Evolutionary conservation across 495 filamentous ascomycete species (phyloP).

Genomic region (Lentithecium fluviatile): DNA sequence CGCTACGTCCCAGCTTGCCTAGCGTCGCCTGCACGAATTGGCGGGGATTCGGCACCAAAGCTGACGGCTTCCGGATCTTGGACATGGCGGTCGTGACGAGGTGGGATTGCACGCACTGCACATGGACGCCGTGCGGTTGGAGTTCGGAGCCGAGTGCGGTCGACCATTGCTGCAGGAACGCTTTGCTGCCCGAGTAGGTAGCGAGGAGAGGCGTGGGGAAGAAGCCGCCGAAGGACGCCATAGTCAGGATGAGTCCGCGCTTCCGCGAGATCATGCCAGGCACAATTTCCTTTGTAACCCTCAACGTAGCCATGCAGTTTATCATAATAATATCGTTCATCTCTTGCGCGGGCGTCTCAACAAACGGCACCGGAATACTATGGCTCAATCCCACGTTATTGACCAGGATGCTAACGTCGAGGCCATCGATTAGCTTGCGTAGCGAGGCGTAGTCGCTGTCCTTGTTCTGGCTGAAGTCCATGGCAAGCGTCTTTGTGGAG

Average conservation of each 20-base stretch:
- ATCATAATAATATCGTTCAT: slow-evolving; percentile 87
- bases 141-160: slow-evolving; percentile 81
- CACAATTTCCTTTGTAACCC: slow-evolving; percentile 78
- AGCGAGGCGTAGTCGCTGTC: slow-evolving; percentile 75
- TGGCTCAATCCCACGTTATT: slow-evolving; percentile 98
- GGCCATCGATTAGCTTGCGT: slow-evolving; percentile 59
- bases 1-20: slow-evolving; percentile 74
- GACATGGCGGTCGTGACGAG: slow-evolving; percentile 94
- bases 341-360: slow-evolving; percentile 72
- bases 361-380: slow-evolving; percentile 86
- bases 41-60: slow-evolving; percentile 76
- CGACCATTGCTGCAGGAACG: slow-evolving; percentile 97
- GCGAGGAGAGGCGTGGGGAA: slow-evolving; percentile 90
- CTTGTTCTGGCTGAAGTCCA: slow-evolving; percentile 83
- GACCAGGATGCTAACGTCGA: slow-evolving; percentile 84
- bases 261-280: slow-evolving; percentile 80
- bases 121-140: slow-evolving; percentile 71
- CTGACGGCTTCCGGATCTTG: slow-evolving; percentile 78
- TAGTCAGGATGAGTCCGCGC: slow-evolving; percentile 88
- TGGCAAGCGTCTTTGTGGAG: slow-evolving; percentile 72
- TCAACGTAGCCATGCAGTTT: slow-evolving; percentile 87
- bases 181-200: slow-evolving; percentile 96
- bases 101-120: slow-evolving; percentile 84
- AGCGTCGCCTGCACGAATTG: slow-evolving; percentile 77
- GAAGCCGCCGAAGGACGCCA: slow-evolving; percentile 92